phyloP scores from a whole-genome alignment of 176 grass and related monocot genomes.

The Carex myosuroides region DNA sequence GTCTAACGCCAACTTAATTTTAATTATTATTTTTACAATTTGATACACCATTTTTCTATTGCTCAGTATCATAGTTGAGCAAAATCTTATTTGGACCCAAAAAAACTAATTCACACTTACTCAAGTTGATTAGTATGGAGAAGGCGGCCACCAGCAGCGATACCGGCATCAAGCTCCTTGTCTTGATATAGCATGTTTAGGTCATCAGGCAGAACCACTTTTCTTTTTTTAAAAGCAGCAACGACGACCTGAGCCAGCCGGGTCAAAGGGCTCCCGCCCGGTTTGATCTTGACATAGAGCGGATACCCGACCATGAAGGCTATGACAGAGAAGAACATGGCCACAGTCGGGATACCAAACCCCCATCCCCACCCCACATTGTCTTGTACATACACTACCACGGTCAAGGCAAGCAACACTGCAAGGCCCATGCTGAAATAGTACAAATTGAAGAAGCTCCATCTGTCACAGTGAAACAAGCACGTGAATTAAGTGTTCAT shows the following conservation, averaged over 20 bases:
- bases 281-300: slow-evolving; percentile 45
- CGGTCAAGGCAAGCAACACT: slow-evolving; percentile 39
- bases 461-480: slow-evolving; percentile 22
- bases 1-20: neutral
- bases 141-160: slow-evolving; percentile 48
- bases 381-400: slow-evolving; percentile 56
- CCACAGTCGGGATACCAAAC: slow-evolving; percentile 47
- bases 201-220: slow-evolving; percentile 25
- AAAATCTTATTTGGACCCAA: neutral
- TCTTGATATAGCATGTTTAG: slow-evolving; percentile 41
- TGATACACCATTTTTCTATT: neutral
- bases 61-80: neutral
- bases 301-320: slow-evolving; percentile 52
- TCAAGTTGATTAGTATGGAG: slow-evolving; percentile 62
- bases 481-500: neutral
- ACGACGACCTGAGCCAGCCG: slow-evolving; percentile 39
- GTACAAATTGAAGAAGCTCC: slow-evolving; percentile 70
- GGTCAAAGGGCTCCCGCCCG: slow-evolving; percentile 51
- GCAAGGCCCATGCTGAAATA: slow-evolving; percentile 49
- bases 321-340: slow-evolving; percentile 42
- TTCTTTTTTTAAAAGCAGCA: slow-evolving; percentile 55
- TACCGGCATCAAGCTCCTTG: slow-evolving; percentile 51
- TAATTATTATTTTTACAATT: neutral
- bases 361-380: slow-evolving; percentile 70
- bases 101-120: slow-evolving; percentile 29